A percentile compares a stretch with the other conserved stretches of the same genome.
Evolutionary conservation across 768 basidiomycete species (phyloP).

Genomic region (Rhodotorula diobovata): DNA sequence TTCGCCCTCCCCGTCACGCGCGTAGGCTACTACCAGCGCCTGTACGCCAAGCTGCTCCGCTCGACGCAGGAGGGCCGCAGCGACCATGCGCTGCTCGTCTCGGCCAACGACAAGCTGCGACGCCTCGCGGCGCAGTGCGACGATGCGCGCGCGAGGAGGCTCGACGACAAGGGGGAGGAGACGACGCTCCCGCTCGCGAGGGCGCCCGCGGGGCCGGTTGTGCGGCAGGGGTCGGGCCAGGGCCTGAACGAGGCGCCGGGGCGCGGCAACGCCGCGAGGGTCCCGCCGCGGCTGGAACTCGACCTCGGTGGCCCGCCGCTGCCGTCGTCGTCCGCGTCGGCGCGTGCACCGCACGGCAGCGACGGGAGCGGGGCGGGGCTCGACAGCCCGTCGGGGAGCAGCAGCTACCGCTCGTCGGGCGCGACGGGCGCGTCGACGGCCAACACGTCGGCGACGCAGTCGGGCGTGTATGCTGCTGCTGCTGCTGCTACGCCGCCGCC

Average conservation of each 20-base stretch:
- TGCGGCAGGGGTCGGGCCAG: no score
- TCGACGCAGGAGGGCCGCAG: conserved; percentile 78
- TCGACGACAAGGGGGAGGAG: neutral
- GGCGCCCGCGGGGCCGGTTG: no score
- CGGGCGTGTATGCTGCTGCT: conserved; percentile 49
- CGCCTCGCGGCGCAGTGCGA: conserved; percentile 56
- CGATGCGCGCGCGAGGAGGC: conserved; percentile 9
- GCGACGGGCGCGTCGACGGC: conserved; percentile 27
- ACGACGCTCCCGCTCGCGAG: no score
- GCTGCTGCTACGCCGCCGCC: conserved; percentile 43
- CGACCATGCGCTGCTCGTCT: conserved; percentile 74
- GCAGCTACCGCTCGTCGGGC: conserved; percentile 25
- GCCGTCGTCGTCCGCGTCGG: neutral
- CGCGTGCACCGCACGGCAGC: no score
- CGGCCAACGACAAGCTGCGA: conserved; percentile 76
- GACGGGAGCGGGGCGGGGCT: no score
- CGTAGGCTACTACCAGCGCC: conserved; percentile 83
- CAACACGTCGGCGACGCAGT: conserved; percentile 12
- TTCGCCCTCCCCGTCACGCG: conserved; percentile 81
- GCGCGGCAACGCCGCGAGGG: neutral
- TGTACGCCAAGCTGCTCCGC: conserved; percentile 78
- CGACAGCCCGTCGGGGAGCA: neutral
- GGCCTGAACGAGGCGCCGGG: neutral
- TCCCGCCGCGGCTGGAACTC: conserved; percentile 17
- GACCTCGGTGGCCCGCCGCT: neutral